These are phyloP conservation scores for Nakazawaea wyomingensis DNA, from an alignment of 805 yeast genomes.

Conservation along the genomic window DNA sequence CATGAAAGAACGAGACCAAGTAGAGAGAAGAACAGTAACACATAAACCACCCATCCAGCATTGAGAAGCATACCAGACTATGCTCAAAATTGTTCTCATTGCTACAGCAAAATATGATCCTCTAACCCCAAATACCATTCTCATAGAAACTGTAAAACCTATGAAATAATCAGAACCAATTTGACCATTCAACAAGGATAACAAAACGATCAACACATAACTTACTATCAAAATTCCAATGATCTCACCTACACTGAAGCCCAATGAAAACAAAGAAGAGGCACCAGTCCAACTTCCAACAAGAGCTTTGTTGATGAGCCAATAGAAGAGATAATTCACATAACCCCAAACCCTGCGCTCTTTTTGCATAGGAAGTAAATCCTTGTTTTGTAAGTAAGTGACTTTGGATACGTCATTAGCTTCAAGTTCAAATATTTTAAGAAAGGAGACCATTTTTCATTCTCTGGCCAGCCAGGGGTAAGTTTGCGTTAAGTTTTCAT, in stretches of 20 bases:
- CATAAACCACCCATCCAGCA: slow-evolving; percentile 41
- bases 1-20: slow-evolving; percentile 35
- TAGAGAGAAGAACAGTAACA: slow-evolving; percentile 30
- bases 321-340: slow-evolving; percentile 28
- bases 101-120: slow-evolving; percentile 38
- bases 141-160: slow-evolving; percentile 43
- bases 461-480: not conserved
- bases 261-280: slow-evolving; percentile 33
- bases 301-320: slow-evolving; percentile 31
- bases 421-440: not conserved
- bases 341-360: slow-evolving; percentile 27
- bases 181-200: slow-evolving; percentile 40
- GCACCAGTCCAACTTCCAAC: slow-evolving; percentile 33
- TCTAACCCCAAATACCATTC: slow-evolving; percentile 41
- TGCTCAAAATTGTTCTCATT: slow-evolving; percentile 26
- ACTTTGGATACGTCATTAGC: not conserved
- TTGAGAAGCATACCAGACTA: slow-evolving; percentile 21
- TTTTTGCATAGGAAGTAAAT: slow-evolving; percentile 26
- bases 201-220: slow-evolving; percentile 37
- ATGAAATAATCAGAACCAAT: slow-evolving; percentile 47
- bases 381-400: slow-evolving; percentile 24
- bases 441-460: not conserved
- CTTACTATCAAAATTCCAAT: slow-evolving; percentile 41
- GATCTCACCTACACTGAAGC: slow-evolving; percentile 40
- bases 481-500: not conserved